Evolutionary conservation across 2,329 filamentous ascomycete species (phyloP).

Genomic region (Apiospora malaysiana): DNA sequence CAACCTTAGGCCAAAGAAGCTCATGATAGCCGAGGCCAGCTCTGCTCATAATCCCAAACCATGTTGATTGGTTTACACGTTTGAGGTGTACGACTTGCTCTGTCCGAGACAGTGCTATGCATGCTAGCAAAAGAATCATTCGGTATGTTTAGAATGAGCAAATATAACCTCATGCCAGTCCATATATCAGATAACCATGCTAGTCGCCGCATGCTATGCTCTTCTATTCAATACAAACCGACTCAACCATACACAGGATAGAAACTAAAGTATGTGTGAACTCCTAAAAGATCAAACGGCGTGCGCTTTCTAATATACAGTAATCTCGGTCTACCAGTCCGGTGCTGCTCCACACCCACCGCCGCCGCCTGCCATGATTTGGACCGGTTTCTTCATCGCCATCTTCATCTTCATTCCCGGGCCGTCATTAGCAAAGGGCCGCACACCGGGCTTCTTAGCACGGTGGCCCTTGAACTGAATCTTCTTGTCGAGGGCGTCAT

Average conservation of each 20-base stretch:
- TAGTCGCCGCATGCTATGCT: neutral
- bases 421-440: constrained; percentile 33
- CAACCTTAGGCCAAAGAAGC: neutral
- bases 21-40: neutral
- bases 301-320: neutral
- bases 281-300: neutral
- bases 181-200: neutral
- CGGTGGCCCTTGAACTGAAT: constrained; percentile 51
- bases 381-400: constrained; percentile 45
- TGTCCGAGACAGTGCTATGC: too few species aligned
- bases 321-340: constrained; percentile 48
- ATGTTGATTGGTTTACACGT: neutral
- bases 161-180: too few species aligned
- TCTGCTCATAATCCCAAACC: neutral
- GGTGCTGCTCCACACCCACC: constrained; percentile 49
- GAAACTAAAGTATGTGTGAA: neutral
- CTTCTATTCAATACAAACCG: neutral
- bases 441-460: constrained; percentile 49
- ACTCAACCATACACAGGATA: neutral
- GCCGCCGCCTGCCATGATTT: constrained; percentile 41
- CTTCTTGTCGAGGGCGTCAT: constrained; percentile 53
- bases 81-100: neutral
- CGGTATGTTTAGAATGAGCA: too few species aligned
- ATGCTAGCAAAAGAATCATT: too few species aligned
- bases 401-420: constrained; percentile 31